Evolutionary conservation across 2,329 filamentous ascomycete species (phyloP).

Genomic region (Fusarium bulbicola): DNA sequence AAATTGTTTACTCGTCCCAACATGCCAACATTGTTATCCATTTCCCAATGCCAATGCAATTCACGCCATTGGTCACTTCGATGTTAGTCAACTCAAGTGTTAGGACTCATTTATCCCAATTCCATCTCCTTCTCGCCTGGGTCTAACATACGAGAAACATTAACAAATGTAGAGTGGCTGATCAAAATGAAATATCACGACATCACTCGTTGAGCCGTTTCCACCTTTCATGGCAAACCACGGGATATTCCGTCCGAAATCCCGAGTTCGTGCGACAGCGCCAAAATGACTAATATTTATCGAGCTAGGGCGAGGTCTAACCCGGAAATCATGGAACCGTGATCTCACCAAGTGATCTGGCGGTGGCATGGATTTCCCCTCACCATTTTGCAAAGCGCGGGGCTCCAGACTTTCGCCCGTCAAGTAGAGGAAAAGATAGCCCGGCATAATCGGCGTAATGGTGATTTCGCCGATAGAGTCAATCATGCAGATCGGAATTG

Average conservation of each 20-base stretch:
- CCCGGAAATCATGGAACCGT: neutral
- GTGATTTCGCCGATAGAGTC: neutral
- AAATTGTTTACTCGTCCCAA: neutral
- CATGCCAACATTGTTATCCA: neutral
- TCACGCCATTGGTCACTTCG: neutral
- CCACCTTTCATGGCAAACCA: neutral
- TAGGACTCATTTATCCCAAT: neutral
- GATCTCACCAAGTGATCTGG: neutral
- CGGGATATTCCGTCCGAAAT: constrained; percentile 1
- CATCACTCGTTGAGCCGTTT: neutral
- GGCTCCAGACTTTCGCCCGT: neutral
- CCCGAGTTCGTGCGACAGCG: neutral
- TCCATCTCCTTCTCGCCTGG: neutral
- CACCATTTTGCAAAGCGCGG: neutral
- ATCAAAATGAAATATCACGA: neutral
- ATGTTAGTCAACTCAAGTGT: neutral
- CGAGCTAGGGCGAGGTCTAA: neutral
- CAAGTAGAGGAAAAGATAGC: neutral
- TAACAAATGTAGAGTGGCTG: neutral
- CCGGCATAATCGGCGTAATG: neutral
- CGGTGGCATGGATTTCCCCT: too few species aligned
- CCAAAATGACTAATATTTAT: neutral
- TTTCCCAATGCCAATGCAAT: neutral
- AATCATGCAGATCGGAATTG: neutral
- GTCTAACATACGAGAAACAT: neutral